These are phyloP conservation scores for Leptodermis oblonga DNA, from an alignment of 257 asterid genomes.

Conservation along the genomic window DNA sequence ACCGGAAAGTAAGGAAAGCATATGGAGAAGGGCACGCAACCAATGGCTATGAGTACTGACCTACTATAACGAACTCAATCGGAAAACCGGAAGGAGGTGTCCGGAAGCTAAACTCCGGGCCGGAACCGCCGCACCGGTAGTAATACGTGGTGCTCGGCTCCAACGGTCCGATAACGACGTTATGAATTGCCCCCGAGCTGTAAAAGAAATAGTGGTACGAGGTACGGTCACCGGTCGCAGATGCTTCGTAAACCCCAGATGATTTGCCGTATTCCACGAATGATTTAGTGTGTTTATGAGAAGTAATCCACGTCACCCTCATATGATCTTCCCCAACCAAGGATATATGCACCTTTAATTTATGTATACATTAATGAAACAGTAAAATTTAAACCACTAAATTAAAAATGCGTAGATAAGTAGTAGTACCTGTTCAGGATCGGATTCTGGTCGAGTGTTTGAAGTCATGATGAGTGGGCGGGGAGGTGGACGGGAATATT, in stretches of 20 bases:
- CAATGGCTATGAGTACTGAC: slow-evolving; percentile 40
- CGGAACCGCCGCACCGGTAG: slow-evolving; percentile 66
- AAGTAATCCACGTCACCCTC: slow-evolving; percentile 73
- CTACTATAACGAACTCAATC: slow-evolving; percentile 61
- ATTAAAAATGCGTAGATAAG: not conserved
- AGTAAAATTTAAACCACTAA: not conserved
- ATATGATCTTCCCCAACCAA: slow-evolving; percentile 61
- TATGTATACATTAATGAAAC: not conserved
- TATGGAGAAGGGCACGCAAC: slow-evolving; percentile 33
- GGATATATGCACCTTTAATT: slow-evolving; percentile 65
- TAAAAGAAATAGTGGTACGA: slow-evolving; percentile 56
- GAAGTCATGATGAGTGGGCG: slow-evolving; percentile 42
- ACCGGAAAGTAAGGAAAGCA: not conserved
- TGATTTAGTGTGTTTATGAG: slow-evolving; percentile 38
- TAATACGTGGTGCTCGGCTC: slow-evolving; percentile 56
- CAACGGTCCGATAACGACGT: slow-evolving; percentile 70
- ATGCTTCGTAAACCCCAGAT: slow-evolving; percentile 36
- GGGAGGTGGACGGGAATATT: slow-evolving; percentile 60
- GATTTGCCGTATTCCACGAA: slow-evolving; percentile 55
- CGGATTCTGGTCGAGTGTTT: slow-evolving; percentile 44
- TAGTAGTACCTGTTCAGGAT: slow-evolving; percentile 60
- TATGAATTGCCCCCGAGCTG: slow-evolving; percentile 66
- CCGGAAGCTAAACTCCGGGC: slow-evolving; percentile 60
- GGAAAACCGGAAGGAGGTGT: slow-evolving; percentile 76
- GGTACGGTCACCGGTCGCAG: slow-evolving; percentile 48